phyloP scores from a whole-genome alignment of 345 rosid species.

The Euphorbia tirucalli region DNA sequence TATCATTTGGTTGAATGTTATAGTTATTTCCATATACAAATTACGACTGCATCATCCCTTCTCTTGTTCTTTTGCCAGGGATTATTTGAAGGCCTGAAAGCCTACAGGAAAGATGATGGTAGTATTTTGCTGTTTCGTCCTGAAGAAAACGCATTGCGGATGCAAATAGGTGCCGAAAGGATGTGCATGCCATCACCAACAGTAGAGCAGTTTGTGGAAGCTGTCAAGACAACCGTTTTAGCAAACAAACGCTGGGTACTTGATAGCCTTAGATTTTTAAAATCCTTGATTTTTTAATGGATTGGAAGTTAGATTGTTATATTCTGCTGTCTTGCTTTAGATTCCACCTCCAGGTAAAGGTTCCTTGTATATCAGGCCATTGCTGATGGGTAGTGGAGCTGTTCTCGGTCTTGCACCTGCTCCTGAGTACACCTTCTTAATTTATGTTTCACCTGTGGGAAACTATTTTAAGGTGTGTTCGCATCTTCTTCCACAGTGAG shows the following conservation, averaged over 20 bases:
- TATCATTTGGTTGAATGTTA: not conserved
- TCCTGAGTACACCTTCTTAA: conserved; percentile 86
- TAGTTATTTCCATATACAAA: not conserved
- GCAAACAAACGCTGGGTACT: conserved; percentile 97
- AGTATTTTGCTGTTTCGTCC: conserved; percentile 81
- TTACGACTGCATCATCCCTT: not conserved
- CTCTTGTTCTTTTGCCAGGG: conserved; percentile 44
- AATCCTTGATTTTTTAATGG: conserved; percentile 8
- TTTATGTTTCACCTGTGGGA: conserved; percentile 94
- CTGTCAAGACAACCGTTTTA: conserved; percentile 75
- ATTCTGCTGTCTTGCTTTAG: conserved; percentile 38
- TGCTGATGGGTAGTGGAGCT: conserved; percentile 96
- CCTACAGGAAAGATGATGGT: conserved; percentile 74
- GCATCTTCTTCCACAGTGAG: not conserved
- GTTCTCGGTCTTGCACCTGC: conserved; percentile 98
- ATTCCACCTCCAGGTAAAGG: conserved; percentile 95
- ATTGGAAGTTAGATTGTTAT: conserved; percentile 7
- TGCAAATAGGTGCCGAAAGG: conserved; percentile 87
- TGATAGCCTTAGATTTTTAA: not conserved
- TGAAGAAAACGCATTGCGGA: conserved; percentile 79
- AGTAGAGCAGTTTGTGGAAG: conserved; percentile 80
- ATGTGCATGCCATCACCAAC: conserved; percentile 97
- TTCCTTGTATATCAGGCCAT: conserved; percentile 81
- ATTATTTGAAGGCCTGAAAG: conserved; percentile 92
- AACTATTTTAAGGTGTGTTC: conserved; percentile 85